Base-by-base conservation (phyloP, 23 red algal species). In the Agarophyton chilense region DNA sequence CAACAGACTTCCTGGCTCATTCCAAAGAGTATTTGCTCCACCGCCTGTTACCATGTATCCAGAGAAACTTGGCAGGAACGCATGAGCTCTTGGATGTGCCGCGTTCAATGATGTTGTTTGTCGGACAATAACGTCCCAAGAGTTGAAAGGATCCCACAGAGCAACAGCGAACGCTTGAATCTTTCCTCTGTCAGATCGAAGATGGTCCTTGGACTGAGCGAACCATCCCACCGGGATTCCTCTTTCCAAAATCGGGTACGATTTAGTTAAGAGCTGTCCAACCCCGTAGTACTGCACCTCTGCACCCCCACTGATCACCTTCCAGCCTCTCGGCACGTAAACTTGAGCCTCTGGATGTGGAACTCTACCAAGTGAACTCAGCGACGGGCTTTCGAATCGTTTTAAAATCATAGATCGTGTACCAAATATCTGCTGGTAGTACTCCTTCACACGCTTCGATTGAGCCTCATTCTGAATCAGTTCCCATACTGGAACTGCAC, bases 181-280 rank as follows among this genome's bases (percentile, higher is more conserved):
- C 26, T 68, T 25, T 45, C 80, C 80, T 40, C 17, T 31, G 58
- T 84, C 80, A 47, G 39, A 49, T 26, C 29, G 12, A n/a, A 84
- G 35, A 84, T 84, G 80, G 62, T 84, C 80, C 36, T 84, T 84
- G 4, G 56, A 84, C 21, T 84, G 55, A 9, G 47, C 80, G 16
- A 46, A 49, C 80, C 80, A 84, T 67, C 80, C 80, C 19, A 68
- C 39, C 19, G 80, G 80, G 7, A 45, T 47, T 44, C 80, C 80
- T 5, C 14, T 9, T 26, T 52, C 47, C 47, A 68, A 45, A 47
- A 84, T 19, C 38, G 80, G 80, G 62, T 68, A 84, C 18, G 80
- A 84, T n/a, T 84, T 84, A 5, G 80, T 67, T 26, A 84, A 43
- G 5, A 84, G 56, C 58, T 84, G 80, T 31, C 80, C 80, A 84